Conservation (phyloP, 495 filamentous ascomycete species). For the Aspergillus conjunctus region DNA sequence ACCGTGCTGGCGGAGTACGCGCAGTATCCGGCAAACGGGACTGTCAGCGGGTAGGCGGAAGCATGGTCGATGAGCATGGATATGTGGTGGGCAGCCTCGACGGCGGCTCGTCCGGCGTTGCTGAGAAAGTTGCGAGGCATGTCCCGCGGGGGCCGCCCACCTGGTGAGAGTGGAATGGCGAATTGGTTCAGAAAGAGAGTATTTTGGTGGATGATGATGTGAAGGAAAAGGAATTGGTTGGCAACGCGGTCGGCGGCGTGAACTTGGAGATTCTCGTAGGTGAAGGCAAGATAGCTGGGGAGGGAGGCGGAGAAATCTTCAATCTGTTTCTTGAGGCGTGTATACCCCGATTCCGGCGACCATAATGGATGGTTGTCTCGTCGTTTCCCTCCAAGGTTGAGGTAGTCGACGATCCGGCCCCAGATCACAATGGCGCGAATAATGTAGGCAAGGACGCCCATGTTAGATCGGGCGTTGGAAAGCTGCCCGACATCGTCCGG, state of each 20-base stretch:
- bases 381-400: conserved; percentile 89
- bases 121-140: conserved; percentile 80
- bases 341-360: conserved; percentile 77
- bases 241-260: conserved; percentile 83
- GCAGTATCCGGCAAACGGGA: conserved; percentile 92
- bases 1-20: conserved; percentile 91
- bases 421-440: conserved; percentile 84
- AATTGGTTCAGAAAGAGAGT: conserved; percentile 89
- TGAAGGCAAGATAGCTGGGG: conserved; percentile 72
- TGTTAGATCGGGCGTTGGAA: conserved; percentile 75
- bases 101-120: conserved; percentile 72
- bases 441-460: conserved; percentile 93
- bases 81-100: conserved; percentile 88
- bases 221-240: conserved; percentile 93
- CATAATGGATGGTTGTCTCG: conserved; percentile 76
- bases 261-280: conserved; percentile 76
- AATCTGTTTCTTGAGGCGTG: conserved; percentile 67
- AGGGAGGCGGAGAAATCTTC: conserved; percentile 69
- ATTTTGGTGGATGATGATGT: conserved; percentile 86
- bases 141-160: conserved; percentile 65
- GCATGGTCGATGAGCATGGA: conserved; percentile 81
- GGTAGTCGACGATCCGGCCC: conserved; percentile 85
- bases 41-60: conserved; percentile 76
- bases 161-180: conserved; percentile 72
- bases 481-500: conserved; percentile 62